These are phyloP conservation scores for Aphanomyces euteiches DNA, from an alignment of 352 stramenopile genomes.

Conservation along the genomic window DNA sequence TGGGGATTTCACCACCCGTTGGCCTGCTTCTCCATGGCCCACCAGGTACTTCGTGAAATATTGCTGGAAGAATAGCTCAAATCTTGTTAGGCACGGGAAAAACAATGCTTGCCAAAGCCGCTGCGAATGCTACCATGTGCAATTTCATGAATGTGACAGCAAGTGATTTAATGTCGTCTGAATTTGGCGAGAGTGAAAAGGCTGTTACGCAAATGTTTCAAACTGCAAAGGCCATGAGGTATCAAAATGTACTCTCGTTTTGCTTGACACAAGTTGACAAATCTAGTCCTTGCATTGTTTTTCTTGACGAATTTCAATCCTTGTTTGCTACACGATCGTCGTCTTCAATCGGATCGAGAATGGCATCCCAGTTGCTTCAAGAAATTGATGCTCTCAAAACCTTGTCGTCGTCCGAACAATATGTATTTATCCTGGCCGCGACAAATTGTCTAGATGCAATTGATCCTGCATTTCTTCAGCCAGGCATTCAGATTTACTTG, in stretches of 20 bases:
- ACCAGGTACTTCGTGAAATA: conserved; percentile 39
- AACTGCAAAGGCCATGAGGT: conserved; percentile 55
- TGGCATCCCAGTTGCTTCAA: conserved; percentile 83
- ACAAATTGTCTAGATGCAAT: conserved; percentile 75
- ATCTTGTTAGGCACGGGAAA: conserved; percentile 56
- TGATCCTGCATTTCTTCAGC: conserved; percentile 76
- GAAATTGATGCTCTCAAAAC: conserved; percentile 73
- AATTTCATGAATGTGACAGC: conserved; percentile 78
- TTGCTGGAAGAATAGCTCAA: background rate
- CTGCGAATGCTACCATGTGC: conserved; percentile 69
- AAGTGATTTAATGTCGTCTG: conserved; percentile 74
- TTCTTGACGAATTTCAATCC: conserved; percentile 87
- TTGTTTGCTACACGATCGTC: conserved; percentile 77
- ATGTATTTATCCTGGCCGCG: conserved; percentile 75
- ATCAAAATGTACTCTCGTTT: background rate
- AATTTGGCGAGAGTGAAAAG: conserved; percentile 84
- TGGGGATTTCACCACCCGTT: conserved; percentile 73
- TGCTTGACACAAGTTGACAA: background rate
- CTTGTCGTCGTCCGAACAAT: conserved; percentile 31
- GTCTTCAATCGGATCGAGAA: conserved; percentile 45
- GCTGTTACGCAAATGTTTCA: conserved; percentile 68
- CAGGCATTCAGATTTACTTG: conserved; percentile 38
- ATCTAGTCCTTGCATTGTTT: conserved; percentile 69
- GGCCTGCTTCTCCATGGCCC: conserved; percentile 77
- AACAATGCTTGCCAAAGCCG: conserved; percentile 82